Conservation (phyloP, 2,329 filamentous ascomycete species). For the Colletotrichum noveboracense region DNA sequence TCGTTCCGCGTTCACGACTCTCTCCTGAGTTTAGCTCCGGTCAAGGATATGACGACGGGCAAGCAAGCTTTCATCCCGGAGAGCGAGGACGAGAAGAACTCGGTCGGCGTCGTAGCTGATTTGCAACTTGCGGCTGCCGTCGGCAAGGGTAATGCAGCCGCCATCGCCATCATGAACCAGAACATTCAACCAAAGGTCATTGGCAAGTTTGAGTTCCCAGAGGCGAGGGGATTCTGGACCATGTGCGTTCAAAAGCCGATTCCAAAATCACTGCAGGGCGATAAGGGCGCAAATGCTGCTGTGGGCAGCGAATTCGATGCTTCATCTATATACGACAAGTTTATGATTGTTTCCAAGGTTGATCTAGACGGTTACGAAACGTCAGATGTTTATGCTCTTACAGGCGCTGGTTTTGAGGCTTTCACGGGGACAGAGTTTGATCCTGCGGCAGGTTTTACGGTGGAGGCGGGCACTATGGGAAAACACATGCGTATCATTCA, state of each 20-base stretch:
- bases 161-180: conserved; percentile 78
- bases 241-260: conserved; percentile 72
- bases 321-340: conserved; percentile 73
- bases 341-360: conserved; percentile 82
- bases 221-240: conserved; percentile 82
- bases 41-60: conserved; percentile 77
- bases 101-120: conserved; percentile 56
- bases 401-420: conserved; percentile 75
- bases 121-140: conserved; percentile 65
- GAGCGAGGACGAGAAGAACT: conserved; percentile 48
- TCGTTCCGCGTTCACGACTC: conserved; percentile 79
- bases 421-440: conserved; percentile 90
- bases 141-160: conserved; percentile 70
- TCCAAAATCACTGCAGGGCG: conserved; percentile 62
- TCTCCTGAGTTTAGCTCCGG: conserved; percentile 79
- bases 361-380: conserved; percentile 73
- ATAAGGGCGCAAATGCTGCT: conserved; percentile 53
- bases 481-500: conserved; percentile 84
- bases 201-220: conserved; percentile 73
- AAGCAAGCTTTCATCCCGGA: conserved; percentile 50
- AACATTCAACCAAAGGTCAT: conserved; percentile 77
- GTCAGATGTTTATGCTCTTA: conserved; percentile 79
- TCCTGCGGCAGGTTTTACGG: conserved; percentile 81
- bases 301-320: conserved; percentile 61
- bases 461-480: conserved; percentile 86